Conservation (phyloP, 2,329 filamentous ascomycete species). For the Fusarium tricinctum region DNA sequence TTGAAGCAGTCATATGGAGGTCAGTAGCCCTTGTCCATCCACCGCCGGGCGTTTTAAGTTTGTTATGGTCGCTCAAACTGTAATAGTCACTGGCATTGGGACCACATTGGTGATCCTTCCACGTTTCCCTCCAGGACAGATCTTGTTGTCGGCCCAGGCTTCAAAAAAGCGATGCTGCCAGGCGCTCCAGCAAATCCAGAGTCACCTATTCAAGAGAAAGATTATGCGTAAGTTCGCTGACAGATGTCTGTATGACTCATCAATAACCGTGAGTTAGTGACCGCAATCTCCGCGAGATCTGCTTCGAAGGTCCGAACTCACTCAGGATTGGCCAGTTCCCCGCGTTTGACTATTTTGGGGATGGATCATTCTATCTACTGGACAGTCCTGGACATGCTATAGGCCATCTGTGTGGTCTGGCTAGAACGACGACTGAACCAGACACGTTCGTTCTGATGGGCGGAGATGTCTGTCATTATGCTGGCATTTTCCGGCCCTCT, state of each 20-base stretch:
- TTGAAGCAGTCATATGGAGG: conserved; percentile 47
- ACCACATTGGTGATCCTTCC: conserved; percentile 66
- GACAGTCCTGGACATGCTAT: conserved; percentile 58
- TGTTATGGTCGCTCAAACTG: not conserved
- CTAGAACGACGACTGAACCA: conserved; percentile 52
- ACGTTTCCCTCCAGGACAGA: conserved; percentile 61
- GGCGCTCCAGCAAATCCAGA: conserved; percentile 60
- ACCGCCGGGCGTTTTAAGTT: not conserved
- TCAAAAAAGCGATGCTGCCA: conserved; percentile 61
- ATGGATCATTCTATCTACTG: conserved; percentile 59
- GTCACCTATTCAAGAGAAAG: conserved; percentile 53
- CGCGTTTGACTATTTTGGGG: conserved; percentile 59
- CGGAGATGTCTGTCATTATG: conserved; percentile 59
- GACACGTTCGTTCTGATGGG: conserved; percentile 59
- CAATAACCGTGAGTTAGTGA: conserved; percentile 17
- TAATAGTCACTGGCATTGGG: conserved; percentile 62
- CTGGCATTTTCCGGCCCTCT: conserved; percentile 56
- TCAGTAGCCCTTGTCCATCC: not conserved
- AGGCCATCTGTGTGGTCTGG: conserved; percentile 60
- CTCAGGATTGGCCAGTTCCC: conserved; percentile 55
- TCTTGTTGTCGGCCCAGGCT: conserved; percentile 67
- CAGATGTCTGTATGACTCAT: rapidly evolving
- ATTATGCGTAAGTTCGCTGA: conserved; percentile 49
- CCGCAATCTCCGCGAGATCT: conserved; percentile 50
- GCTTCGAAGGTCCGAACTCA: conserved; percentile 40